phyloP scores from a whole-genome alignment of 129 eudicot genomes.

The Chrysanthemum lavandulifolium region DNA sequence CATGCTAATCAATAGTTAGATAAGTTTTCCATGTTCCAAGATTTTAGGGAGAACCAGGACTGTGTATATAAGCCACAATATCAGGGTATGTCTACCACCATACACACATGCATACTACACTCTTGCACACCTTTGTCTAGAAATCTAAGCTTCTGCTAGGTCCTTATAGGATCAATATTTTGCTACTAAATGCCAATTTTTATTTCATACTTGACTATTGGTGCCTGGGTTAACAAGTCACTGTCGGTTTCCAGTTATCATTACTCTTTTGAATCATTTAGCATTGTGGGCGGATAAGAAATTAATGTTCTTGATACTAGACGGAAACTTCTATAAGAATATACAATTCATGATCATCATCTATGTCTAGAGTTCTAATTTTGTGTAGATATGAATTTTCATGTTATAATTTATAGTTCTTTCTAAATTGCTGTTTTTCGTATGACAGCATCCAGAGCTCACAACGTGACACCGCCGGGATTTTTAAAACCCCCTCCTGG shows the following conservation, averaged over 20 bases:
- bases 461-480: slow-evolving; percentile 53
- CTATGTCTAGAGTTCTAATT: slow-evolving; percentile 3
- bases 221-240: too few relatives aligned
- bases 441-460: slow-evolving; percentile 44
- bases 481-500: slow-evolving; percentile 68
- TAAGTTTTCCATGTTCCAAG: slow-evolving; percentile 29
- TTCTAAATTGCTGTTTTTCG: slow-evolving; percentile 13
- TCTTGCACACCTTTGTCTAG: too few relatives aligned
- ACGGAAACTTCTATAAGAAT: background rate
- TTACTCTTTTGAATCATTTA: background rate
- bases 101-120: background rate
- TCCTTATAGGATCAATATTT: too few relatives aligned
- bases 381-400: background rate
- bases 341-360: background rate
- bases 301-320: background rate
- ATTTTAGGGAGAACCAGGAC: slow-evolving; percentile 49
- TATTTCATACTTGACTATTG: too few relatives aligned
- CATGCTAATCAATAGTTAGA: slow-evolving; percentile 36
- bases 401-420: background rate
- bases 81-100: slow-evolving; percentile 42
- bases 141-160: too few relatives aligned
- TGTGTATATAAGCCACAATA: slow-evolving; percentile 46
- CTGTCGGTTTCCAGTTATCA: too few relatives aligned
- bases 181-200: too few relatives aligned
- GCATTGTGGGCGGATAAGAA: background rate